Conservation (phyloP, 2,329 filamentous ascomycete genomes). For the Fusarium verticillioides region DNA sequence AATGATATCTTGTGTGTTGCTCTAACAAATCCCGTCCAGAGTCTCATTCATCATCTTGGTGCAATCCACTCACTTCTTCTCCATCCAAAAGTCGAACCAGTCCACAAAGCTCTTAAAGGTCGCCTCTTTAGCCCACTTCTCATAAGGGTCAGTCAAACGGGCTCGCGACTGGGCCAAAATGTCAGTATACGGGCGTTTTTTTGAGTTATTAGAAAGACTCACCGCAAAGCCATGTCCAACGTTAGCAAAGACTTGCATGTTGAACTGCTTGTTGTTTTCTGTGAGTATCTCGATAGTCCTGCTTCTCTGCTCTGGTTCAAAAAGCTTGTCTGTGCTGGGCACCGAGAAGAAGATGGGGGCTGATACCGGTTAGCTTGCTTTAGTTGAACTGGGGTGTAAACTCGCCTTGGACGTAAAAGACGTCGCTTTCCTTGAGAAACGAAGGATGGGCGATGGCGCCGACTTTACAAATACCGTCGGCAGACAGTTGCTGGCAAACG, state of each 20-base stretch:
- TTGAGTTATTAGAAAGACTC: neutral
- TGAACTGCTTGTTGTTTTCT: neutral
- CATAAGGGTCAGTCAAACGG: neutral
- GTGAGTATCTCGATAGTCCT: neutral
- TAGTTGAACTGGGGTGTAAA: rapidly evolving
- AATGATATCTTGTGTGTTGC: neutral
- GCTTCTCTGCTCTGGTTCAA: neutral
- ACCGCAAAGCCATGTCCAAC: neutral
- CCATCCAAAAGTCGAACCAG: neutral
- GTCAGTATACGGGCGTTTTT: neutral
- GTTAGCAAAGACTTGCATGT: neutral
- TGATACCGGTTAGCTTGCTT: neutral
- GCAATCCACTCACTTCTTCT: neutral
- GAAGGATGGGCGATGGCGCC: conserved; percentile 1
- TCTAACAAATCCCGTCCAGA: neutral
- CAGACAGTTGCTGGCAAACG: neutral
- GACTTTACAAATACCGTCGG: neutral
- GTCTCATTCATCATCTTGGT: neutral
- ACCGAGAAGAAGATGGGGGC: neutral
- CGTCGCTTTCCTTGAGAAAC: neutral
- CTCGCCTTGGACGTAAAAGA: neutral
- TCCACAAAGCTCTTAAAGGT: neutral
- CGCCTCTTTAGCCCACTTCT: neutral
- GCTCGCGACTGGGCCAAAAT: neutral
- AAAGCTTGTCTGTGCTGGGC: neutral